Percentiles rank a stretch among this genome's conserved stretches.
Conservation (phyloP, 805 yeast genomes). For the Jamesozyma rosinii region DNA sequence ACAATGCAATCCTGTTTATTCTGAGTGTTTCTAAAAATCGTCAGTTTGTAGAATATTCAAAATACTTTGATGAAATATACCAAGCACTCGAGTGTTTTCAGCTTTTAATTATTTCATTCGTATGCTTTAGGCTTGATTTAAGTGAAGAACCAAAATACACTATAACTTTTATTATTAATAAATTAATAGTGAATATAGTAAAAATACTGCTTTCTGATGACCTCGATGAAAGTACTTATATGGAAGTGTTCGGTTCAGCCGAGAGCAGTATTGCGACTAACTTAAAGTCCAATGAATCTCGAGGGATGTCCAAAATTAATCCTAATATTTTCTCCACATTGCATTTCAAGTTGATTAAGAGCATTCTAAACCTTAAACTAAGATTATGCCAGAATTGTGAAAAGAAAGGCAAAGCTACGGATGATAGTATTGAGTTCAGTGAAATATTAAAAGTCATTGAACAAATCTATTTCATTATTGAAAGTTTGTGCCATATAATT, state of each 20-base stretch:
- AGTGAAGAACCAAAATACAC: background rate
- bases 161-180: background rate
- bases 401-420: background rate
- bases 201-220: background rate
- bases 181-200: background rate
- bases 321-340: background rate
- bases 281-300: background rate
- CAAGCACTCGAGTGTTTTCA: constrained; percentile 16
- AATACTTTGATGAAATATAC: background rate
- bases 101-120: constrained; percentile 13
- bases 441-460: constrained; percentile 2
- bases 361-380: constrained; percentile 7
- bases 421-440: background rate
- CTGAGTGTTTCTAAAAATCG: constrained; percentile 1
- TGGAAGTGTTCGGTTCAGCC: background rate
- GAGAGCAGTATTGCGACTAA: background rate
- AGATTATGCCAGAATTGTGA: background rate
- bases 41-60: background rate
- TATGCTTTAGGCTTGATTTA: constrained; percentile 2
- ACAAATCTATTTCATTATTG: constrained; percentile 1
- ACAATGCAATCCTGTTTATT: constrained; percentile 6
- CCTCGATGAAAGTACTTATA: background rate
- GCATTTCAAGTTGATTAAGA: constrained; percentile 1
- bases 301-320: background rate
- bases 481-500: constrained; percentile 3